Evolutionary conservation across 176 grass and related monocot species (phyloP), one percentile per base, ranked within the genome.

Genomic region (Puya raimondii): DNA sequence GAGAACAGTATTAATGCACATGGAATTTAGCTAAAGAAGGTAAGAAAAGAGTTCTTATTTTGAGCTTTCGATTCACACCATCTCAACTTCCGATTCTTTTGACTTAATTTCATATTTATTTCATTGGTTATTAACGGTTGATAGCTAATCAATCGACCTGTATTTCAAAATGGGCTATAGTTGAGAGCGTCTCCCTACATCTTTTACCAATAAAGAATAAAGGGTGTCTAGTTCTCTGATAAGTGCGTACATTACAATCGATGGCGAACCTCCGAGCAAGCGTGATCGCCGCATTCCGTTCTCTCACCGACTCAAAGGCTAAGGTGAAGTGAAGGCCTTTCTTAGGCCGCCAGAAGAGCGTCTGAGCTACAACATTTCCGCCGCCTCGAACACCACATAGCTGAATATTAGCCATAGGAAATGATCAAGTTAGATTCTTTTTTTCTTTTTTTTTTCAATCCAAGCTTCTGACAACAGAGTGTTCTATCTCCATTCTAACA

Each of bases 281-380:
- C 87, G 87, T 95, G 81, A 95, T 90, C 0, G 84, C 87, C 0
- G 84, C 72, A 77, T 95, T 95, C 22, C 91, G 80, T 49, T 95
- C 91, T 67, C 91, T 84, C 0, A 74, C 63, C 11, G 84, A 87
- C 76, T 95, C 84, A 0, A 95, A 95, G 65, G 84, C 91, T 26
- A 95, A 53, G 6, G 76, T 76, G 65, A 90, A 76, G 72, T 71
- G 83, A 47, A 95, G 78, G 23, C 85, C 91, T 3, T 74, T 80
- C 47, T 72, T 82, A 11, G 82, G 83, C 51, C 64, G 86, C 91
- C 91, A 95, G 64, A 84, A 95, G 56, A 90, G 77, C 10, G 91
- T 53, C 50, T 78, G 72, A 9, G 75, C 73, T 11, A 79, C 87
- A 79, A 87, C 91, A 82, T 95, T 81, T 23, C 91, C 91, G 2